Evolutionary conservation across 306 rosid genomes (phyloP), one percentile per base, ranked within the genome.

Genomic region (Sindora glabra): DNA sequence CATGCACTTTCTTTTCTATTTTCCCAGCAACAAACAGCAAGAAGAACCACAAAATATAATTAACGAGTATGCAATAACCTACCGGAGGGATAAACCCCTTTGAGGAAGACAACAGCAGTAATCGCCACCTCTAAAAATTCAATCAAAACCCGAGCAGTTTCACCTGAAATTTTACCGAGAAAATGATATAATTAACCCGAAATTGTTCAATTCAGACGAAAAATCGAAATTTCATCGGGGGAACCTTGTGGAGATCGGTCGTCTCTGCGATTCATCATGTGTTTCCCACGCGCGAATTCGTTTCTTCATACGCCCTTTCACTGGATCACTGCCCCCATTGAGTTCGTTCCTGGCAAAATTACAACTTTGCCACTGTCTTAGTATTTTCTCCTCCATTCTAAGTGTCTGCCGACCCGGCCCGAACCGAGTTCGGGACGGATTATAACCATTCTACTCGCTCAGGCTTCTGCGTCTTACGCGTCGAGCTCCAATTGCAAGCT

Each of bases 71-170:
- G 63, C 10, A 66, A 65, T 55, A 69, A 57, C 50, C n/a, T 48
- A 90, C 97, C 96, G 26, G 87, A 69, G 67, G 95, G 96, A 62
- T 91, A 91, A 72, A 87, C 23, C 34, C 89, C 88, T 83, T 87
- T 87, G 69, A 87, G 89, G 79, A 79, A 83, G 67, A 91, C 85
- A 53, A 85, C 62, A 67, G 71, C 74, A 23, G 89, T 74, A 59
- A 91, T 70, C 26, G 95, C 97, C 49, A 83, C 89, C 62, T 91
- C 96, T 78, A 91, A 65, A 47, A 91, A 91, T 26, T 83, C 96
- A 52, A 83, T 79, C 77, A 91, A 74, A 81, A 87, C 75, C 73
- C 75, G 63, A 49, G 77, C 81, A 32, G 79, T 51, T 46, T 83
- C 80, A 41, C 71, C 95, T 87, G 82, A 71, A 69, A 65, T 18